These are phyloP conservation scores for Exophiala bonariae DNA, from an alignment of 2,329 filamentous ascomycete species.

Conservation along the genomic window DNA sequence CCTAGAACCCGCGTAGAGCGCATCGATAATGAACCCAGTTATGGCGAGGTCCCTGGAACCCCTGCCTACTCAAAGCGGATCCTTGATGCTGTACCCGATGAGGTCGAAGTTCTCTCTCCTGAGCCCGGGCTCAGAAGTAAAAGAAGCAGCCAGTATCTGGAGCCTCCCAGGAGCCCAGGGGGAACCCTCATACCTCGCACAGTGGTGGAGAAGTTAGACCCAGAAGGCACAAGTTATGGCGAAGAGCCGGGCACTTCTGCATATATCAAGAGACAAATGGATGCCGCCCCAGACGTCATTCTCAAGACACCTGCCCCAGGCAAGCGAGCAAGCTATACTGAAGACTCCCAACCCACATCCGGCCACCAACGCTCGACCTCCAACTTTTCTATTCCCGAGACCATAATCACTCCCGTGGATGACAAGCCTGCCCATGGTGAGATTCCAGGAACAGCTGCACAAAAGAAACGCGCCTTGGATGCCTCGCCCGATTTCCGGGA, in stretches of 20 bases:
- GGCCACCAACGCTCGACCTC: constrained; percentile 8
- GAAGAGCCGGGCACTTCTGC: constrained; percentile 63
- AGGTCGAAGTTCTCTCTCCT: constrained; percentile 59
- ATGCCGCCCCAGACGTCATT: constrained; percentile 61
- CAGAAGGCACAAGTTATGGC: constrained; percentile 56
- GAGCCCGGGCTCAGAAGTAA: constrained; percentile 36
- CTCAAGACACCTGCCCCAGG: constrained; percentile 40
- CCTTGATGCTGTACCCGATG: constrained; percentile 63
- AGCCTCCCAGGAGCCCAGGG: constrained; percentile 51
- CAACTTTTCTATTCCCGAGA: constrained; percentile 39
- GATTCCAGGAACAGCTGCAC: constrained; percentile 37
- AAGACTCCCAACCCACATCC: not conserved
- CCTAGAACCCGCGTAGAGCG: constrained; percentile 64
- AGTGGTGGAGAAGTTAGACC: constrained; percentile 63
- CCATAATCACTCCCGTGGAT: constrained; percentile 45
- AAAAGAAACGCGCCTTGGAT: constrained; percentile 43
- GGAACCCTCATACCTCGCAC: constrained; percentile 58
- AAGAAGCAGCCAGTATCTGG: constrained; percentile 40
- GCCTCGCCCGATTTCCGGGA: constrained; percentile 44
- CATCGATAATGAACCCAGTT: constrained; percentile 57
- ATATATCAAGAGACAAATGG: constrained; percentile 56
- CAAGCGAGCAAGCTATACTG: constrained; percentile 9
- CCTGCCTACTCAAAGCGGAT: constrained; percentile 58
- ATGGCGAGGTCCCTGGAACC: constrained; percentile 64
- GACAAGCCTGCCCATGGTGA: constrained; percentile 37